A percentile compares a stretch with the other conserved stretches of the same genome.
Evolutionary conservation across 176 grass and related monocot genomes (phyloP).

Genomic region (Ampelocalamus luodianensis): DNA sequence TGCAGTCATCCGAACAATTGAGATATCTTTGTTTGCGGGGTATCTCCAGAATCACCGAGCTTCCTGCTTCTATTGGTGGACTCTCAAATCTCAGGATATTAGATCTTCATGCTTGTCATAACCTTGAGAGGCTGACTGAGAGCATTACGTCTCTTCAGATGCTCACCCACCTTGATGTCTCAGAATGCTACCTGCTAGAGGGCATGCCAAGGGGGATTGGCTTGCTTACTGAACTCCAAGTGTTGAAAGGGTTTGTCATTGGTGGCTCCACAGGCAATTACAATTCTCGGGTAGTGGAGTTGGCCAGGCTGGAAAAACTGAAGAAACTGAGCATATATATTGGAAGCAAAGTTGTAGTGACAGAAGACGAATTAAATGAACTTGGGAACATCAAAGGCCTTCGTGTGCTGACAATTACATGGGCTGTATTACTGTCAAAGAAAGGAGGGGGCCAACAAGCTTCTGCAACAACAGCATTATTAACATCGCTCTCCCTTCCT

Average conservation of each 20-base stretch:
- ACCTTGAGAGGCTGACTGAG: slow-evolving; percentile 61
- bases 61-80: slow-evolving; percentile 60
- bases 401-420: slow-evolving; percentile 57
- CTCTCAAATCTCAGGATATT: slow-evolving; percentile 61
- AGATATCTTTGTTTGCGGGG: slow-evolving; percentile 67
- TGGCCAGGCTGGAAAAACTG: slow-evolving; percentile 53
- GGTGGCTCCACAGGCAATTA: slow-evolving; percentile 50
- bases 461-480: slow-evolving; percentile 1
- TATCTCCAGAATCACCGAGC: slow-evolving; percentile 54
- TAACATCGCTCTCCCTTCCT: slow-evolving; percentile 35
- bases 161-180: slow-evolving; percentile 73
- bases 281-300: slow-evolving; percentile 49
- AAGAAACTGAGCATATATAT: slow-evolving; percentile 76
- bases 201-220: slow-evolving; percentile 59
- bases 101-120: slow-evolving; percentile 85
- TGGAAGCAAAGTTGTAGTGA: slow-evolving; percentile 53
- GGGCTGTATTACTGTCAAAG: slow-evolving; percentile 49
- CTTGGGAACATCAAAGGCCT: slow-evolving; percentile 49
- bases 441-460: slow-evolving; percentile 16
- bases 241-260: slow-evolving; percentile 77
- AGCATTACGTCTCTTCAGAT: slow-evolving; percentile 48
- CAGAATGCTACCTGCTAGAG: slow-evolving; percentile 76
- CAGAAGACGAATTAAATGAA: slow-evolving; percentile 40
- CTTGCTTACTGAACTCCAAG: slow-evolving; percentile 61
- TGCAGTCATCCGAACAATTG: slow-evolving; percentile 53